phyloP scores from a whole-genome alignment of 2,329 filamentous ascomycete genomes.

The Aspergillus calidoustus region DNA sequence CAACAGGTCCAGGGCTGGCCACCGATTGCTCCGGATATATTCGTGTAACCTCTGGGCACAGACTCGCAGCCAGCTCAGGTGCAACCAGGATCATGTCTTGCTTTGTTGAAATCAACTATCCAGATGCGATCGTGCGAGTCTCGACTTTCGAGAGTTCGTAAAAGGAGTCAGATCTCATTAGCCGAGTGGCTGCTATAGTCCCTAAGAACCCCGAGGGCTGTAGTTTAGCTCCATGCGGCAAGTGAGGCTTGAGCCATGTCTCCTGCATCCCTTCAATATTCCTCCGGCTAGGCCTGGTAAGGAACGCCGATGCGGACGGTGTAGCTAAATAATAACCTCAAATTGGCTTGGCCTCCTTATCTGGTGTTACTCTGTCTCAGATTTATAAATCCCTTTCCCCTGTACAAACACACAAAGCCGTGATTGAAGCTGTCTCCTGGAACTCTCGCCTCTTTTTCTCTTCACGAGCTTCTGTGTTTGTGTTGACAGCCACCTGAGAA shows the following conservation, averaged over 20 bases:
- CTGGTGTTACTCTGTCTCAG: slow-evolving; percentile 6
- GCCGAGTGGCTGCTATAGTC: background rate
- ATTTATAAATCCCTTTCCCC: slow-evolving; percentile 3
- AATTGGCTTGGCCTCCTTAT: background rate
- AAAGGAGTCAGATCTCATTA: background rate
- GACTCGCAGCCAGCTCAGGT: background rate
- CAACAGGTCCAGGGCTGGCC: background rate
- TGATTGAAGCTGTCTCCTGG: background rate
- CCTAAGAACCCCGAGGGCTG: background rate
- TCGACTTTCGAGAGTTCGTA: background rate
- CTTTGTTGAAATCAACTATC: background rate
- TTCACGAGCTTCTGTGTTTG: background rate
- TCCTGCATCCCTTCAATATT: slow-evolving; percentile 1
- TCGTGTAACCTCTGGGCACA: background rate
- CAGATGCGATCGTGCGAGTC: too few species aligned
- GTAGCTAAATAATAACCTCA: background rate
- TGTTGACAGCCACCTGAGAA: background rate
- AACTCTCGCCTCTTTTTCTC: background rate
- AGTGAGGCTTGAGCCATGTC: background rate
- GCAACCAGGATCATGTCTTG: background rate
- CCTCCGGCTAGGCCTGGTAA: background rate
- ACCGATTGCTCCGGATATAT: background rate
- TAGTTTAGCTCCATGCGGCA: background rate
- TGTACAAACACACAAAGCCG: background rate
- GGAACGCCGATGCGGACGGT: background rate